Conservation (phyloP, 1,139 yeast species). For the Zygosaccharomyces sapae region DNA sequence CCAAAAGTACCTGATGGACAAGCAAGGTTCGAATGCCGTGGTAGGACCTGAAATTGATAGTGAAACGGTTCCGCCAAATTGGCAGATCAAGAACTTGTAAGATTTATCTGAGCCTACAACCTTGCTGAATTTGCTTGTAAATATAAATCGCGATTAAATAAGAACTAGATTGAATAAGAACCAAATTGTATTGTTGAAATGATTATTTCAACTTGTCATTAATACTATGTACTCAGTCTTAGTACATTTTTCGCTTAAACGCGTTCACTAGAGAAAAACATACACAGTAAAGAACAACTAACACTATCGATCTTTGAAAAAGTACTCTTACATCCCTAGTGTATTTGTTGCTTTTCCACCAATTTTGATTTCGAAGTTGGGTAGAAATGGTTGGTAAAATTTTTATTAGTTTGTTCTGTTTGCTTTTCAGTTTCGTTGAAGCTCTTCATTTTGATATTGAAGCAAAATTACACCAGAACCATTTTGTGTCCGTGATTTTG, state of each 20-base stretch:
- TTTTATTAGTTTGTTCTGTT: conserved; percentile 2
- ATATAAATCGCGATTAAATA: too few species aligned
- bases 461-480: conserved; percentile 43
- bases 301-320: background rate
- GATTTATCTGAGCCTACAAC: background rate
- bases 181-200: too few species aligned
- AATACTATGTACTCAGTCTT: too few species aligned
- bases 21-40: conserved; percentile 12
- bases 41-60: conserved; percentile 14
- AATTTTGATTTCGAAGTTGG: background rate
- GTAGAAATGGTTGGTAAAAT: background rate
- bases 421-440: conserved; percentile 4
- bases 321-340: background rate
- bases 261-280: background rate
- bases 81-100: conserved; percentile 12
- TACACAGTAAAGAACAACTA: background rate
- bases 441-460: conserved; percentile 38
- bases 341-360: background rate
- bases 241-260: background rate
- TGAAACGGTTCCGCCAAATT: conserved; percentile 6
- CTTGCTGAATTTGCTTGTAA: background rate
- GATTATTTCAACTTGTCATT: too few species aligned
- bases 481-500: conserved; percentile 86
- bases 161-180: too few species aligned
- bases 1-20: conserved; percentile 21